These are phyloP conservation scores for Jackrogersella minutella DNA, from an alignment of 495 filamentous ascomycete genomes.

Conservation along the genomic window DNA sequence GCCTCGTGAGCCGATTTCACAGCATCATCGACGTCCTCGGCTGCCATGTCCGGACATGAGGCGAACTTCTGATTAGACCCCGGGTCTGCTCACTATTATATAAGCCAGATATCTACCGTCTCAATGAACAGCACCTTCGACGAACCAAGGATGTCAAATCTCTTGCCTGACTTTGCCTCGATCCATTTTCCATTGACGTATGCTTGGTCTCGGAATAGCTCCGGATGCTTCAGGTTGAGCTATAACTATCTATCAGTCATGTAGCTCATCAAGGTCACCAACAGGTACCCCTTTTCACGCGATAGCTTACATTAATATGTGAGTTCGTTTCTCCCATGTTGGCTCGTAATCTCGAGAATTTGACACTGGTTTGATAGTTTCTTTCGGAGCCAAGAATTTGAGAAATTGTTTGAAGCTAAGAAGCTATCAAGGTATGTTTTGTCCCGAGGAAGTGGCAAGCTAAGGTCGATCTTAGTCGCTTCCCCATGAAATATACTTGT, in stretches of 20 bases:
- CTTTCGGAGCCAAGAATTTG: too few relatives aligned
- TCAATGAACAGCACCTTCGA: background rate
- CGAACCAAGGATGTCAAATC: slow-evolving; percentile 72
- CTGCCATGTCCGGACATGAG: slow-evolving; percentile 66
- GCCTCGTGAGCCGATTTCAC: slow-evolving; percentile 66
- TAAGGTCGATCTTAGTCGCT: too few relatives aligned
- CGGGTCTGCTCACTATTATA: slow-evolving; percentile 56
- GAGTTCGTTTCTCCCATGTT: background rate
- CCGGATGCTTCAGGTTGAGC: slow-evolving; percentile 64
- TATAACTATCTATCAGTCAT: slow-evolving; percentile 4
- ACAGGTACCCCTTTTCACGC: background rate
- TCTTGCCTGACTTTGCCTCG: slow-evolving; percentile 65
- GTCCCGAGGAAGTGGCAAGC: too few relatives aligned
- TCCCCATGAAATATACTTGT: too few relatives aligned
- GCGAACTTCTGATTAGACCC: slow-evolving; percentile 71
- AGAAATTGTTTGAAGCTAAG: too few relatives aligned
- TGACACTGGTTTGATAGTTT: background rate
- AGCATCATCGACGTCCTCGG: slow-evolving; percentile 67
- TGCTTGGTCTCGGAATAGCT: slow-evolving; percentile 66
- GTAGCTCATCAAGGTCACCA: background rate
- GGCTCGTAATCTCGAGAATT: background rate
- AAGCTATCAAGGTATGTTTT: too few relatives aligned
- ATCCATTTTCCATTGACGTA: slow-evolving; percentile 71
- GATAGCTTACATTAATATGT: slow-evolving; percentile 19
- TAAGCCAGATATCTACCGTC: background rate